A percentile compares a stretch with the other conserved stretches of the same genome.
phyloP scores from a whole-genome alignment of 345 rosid species.

The Moringa oleifera region DNA sequence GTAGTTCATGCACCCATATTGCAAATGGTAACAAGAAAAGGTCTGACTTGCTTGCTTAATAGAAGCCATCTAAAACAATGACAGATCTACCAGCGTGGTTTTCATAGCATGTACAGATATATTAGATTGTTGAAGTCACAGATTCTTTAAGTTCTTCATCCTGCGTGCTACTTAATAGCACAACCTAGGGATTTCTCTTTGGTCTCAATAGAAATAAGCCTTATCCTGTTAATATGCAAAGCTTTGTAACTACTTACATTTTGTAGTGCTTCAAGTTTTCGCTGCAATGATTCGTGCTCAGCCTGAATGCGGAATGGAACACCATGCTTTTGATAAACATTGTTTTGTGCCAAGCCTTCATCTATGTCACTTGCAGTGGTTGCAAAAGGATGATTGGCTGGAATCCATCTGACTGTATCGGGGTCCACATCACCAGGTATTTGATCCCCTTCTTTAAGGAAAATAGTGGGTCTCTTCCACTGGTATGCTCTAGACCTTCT shows the following conservation, averaged over 20 bases:
- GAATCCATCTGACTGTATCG: constrained; percentile 95
- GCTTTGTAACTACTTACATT: constrained; percentile 31
- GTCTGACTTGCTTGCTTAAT: background rate
- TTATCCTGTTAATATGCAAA: background rate
- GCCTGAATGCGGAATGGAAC: constrained; percentile 88
- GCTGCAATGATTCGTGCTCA: constrained; percentile 91
- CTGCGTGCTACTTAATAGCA: background rate
- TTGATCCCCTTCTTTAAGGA: constrained; percentile 89
- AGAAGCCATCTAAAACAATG: background rate
- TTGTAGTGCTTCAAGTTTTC: constrained; percentile 79
- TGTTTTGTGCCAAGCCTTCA: constrained; percentile 83
- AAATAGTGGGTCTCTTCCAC: constrained; percentile 87
- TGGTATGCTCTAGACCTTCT: constrained; percentile 96
- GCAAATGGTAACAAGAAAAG: background rate
- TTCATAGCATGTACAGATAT: too few relatives aligned
- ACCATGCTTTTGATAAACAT: constrained; percentile 90
- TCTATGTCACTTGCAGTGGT: constrained; percentile 79
- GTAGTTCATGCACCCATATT: background rate
- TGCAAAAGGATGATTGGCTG: constrained; percentile 97
- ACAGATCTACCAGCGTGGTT: too few relatives aligned
- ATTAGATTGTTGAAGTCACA: too few relatives aligned
- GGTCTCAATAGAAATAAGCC: too few relatives aligned
- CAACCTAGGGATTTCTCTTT: too few relatives aligned
- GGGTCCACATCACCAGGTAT: constrained; percentile 89
- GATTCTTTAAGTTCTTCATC: background rate